Evolutionary conservation across 495 filamentous ascomycete species (phyloP).

Genomic region (Eremomyces bilateralis): DNA sequence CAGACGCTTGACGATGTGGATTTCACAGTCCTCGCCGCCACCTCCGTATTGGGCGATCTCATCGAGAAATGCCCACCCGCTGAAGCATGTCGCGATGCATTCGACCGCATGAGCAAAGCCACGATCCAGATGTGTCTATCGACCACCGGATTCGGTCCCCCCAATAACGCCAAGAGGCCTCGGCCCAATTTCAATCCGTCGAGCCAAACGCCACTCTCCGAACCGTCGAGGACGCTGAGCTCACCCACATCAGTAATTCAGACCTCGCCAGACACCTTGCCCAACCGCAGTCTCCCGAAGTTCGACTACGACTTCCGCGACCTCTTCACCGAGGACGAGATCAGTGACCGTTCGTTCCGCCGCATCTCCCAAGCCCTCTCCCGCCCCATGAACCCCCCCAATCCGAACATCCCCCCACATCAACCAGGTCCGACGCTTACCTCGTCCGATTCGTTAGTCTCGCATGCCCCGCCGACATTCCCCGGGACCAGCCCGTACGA

Average conservation of each 20-base stretch:
- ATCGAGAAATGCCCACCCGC: slow-evolving; percentile 62
- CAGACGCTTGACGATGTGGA: slow-evolving; percentile 89
- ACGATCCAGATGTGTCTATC: slow-evolving; percentile 80
- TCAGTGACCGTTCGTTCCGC: slow-evolving; percentile 9
- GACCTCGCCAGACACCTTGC: too few relatives aligned
- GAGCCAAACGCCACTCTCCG: too few relatives aligned
- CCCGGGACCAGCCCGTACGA: neutral
- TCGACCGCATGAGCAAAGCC: slow-evolving; percentile 86
- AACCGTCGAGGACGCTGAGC: too few relatives aligned
- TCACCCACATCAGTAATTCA: too few relatives aligned
- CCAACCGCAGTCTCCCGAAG: slow-evolving; percentile 3
- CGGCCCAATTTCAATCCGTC: neutral
- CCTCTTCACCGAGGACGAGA: slow-evolving; percentile 23
- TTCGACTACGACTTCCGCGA: slow-evolving; percentile 49
- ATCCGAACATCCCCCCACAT: too few relatives aligned
- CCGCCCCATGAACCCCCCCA: slow-evolving; percentile 18
- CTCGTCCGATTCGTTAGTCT: too few relatives aligned
- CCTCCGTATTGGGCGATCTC: slow-evolving; percentile 58
- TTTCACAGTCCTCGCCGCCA: slow-evolving; percentile 86
- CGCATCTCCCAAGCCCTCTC: slow-evolving; percentile 13
- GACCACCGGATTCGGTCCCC: slow-evolving; percentile 56
- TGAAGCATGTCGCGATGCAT: slow-evolving; percentile 76
- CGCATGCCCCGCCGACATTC: neutral
- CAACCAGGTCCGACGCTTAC: too few relatives aligned
- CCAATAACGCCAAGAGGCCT: slow-evolving; percentile 9